Evolutionary conservation across 163 green algal genomes (phyloP).

Genomic region (Scenedesmus sp.): DNA sequence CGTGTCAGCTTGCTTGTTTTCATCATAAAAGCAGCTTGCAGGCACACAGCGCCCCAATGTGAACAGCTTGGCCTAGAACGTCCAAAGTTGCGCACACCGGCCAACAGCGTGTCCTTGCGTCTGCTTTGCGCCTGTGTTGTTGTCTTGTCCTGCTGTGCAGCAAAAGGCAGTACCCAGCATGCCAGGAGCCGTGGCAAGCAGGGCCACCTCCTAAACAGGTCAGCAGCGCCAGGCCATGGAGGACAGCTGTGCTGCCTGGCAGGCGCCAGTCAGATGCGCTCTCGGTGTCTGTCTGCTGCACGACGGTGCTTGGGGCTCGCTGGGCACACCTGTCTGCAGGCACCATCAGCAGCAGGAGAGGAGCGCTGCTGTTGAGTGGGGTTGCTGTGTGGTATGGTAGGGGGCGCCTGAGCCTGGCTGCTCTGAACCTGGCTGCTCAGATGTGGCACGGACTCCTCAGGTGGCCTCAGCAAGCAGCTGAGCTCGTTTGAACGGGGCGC

Average conservation of each 20-base stretch:
- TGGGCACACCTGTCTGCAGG: not conserved
- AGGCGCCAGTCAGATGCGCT: not conserved
- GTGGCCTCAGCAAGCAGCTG: not conserved
- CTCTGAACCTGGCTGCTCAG: not conserved
- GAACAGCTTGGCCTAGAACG: not conserved
- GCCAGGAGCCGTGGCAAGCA: constrained; percentile 36
- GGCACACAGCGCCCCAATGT: not conserved
- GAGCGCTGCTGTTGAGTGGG: not conserved
- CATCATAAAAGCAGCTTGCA: not conserved
- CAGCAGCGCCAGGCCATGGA: not conserved
- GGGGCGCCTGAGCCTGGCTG: not conserved
- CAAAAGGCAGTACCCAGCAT: constrained; percentile 35
- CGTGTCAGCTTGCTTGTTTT: not conserved
- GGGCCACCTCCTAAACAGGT: constrained; percentile 27
- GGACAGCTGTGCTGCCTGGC: not conserved
- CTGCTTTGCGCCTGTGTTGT: not conserved
- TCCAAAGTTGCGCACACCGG: not conserved
- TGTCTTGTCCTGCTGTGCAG: constrained; percentile 14
- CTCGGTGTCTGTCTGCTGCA: no score
- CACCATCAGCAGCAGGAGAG: not conserved
- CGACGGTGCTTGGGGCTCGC: not conserved
- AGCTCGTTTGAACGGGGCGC: not conserved
- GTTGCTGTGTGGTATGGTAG: not conserved
- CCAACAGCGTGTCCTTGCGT: not conserved
- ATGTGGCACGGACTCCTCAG: not conserved